Evolutionary conservation across 2,329 filamentous ascomycete species (phyloP).

Genomic region (Ambrosiella cleistominuta): DNA sequence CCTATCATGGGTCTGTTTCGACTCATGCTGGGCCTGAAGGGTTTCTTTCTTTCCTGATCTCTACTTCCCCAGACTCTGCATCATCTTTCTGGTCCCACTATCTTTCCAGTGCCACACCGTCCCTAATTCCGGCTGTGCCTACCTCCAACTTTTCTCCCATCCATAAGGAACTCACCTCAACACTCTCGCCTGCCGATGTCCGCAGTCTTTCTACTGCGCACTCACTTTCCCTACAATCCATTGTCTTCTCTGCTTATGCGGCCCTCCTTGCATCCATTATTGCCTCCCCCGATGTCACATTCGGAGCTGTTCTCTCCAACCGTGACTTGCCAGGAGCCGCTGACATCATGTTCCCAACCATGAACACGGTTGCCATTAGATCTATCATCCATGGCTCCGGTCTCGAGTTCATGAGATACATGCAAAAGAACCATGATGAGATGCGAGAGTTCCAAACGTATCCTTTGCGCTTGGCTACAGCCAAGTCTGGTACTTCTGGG

Average conservation of each 20-base stretch:
- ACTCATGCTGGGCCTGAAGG: conserved; percentile 27
- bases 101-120: conserved; percentile 23
- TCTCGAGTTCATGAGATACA: conserved; percentile 47
- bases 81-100: conserved; percentile 53
- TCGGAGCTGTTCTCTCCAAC: conserved; percentile 70
- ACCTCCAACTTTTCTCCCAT: background rate
- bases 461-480: conserved; percentile 48
- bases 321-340: conserved; percentile 56
- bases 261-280: conserved; percentile 47
- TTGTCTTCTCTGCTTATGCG: conserved; percentile 45
- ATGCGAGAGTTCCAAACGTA: conserved; percentile 60
- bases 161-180: conserved; percentile 15
- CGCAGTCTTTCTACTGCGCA: background rate
- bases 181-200: conserved; percentile 24
- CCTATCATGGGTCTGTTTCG: conserved; percentile 34
- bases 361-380: conserved; percentile 74
- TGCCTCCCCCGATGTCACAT: conserved; percentile 54
- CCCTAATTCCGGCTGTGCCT: background rate
- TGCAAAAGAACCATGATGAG: conserved; percentile 51
- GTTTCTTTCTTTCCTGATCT: conserved; percentile 12
- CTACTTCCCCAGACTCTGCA: background rate
- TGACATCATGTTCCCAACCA: conserved; percentile 63
- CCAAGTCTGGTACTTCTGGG: conserved; percentile 19
- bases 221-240: conserved; percentile 6
- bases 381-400: conserved; percentile 53